These are phyloP conservation scores for Mortierella sp. DNA, from an alignment of 371 early-diverging fungal genomes.

Conservation along the genomic window DNA sequence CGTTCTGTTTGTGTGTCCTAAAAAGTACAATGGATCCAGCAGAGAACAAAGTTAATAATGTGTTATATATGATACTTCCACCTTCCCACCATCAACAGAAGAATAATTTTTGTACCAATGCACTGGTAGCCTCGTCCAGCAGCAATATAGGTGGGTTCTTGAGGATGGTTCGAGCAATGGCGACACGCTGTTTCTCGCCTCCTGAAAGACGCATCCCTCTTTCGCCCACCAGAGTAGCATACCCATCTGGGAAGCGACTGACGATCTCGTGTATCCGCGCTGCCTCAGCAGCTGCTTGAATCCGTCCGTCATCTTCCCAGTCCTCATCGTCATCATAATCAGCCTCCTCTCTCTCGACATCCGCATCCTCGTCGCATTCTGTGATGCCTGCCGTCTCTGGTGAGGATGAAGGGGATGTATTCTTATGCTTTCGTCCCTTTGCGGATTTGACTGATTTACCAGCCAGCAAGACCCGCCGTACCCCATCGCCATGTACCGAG, in stretches of 20 bases:
- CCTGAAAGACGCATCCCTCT: constrained; percentile 90
- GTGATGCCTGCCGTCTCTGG: constrained; percentile 9
- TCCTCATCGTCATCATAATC: constrained; percentile 38
- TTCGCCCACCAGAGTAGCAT: constrained; percentile 94
- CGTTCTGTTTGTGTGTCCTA: constrained; percentile 78
- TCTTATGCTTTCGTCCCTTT: constrained; percentile 23
- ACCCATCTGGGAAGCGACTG: constrained; percentile 75
- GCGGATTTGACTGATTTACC: constrained; percentile 9
- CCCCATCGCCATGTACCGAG: constrained; percentile 5
- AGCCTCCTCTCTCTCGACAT: constrained; percentile 60
- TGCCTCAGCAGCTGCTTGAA: constrained; percentile 76
- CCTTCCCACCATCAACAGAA: too few species aligned
- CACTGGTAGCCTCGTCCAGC: constrained; percentile 76
- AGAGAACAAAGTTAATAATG: too few species aligned
- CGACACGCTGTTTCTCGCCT: constrained; percentile 96
- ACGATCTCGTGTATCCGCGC: constrained; percentile 85
- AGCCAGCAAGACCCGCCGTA: constrained; percentile 15
- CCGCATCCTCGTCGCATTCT: constrained; percentile 59
- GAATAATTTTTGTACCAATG: constrained; percentile 16
- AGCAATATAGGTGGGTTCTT: constrained; percentile 83
- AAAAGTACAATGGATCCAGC: too few species aligned
- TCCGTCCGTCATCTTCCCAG: constrained; percentile 45
- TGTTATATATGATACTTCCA: too few species aligned
- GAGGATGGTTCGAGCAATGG: constrained; percentile 85
- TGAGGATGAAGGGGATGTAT: constrained; percentile 1